These are phyloP conservation scores for Umbelopsis isabellina DNA, from an alignment of 192 early-diverging fungal genomes.

Conservation along the genomic window DNA sequence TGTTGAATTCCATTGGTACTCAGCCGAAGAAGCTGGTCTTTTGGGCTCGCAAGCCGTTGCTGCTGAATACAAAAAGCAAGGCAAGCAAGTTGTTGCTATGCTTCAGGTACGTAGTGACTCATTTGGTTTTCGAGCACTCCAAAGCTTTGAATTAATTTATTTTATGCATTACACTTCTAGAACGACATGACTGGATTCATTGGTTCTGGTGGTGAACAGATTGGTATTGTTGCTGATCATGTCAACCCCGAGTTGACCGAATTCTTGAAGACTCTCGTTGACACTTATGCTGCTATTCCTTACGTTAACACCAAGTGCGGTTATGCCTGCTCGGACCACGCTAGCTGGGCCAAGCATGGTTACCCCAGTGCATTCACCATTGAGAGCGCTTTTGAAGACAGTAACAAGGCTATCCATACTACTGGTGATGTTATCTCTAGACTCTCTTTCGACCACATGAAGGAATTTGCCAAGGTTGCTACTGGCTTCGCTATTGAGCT, in stretches of 20 bases:
- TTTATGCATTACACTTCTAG: constrained; percentile 28
- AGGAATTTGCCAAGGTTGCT: constrained; percentile 82
- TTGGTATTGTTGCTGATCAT: constrained; percentile 86
- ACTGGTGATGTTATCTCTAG: constrained; percentile 74
- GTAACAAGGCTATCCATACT: constrained; percentile 87
- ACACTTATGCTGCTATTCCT: constrained; percentile 68
- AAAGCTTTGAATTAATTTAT: background rate
- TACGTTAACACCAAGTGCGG: constrained; percentile 82
- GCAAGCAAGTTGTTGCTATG: constrained; percentile 70
- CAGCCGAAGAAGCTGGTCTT: constrained; percentile 88
- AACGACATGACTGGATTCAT: constrained; percentile 95
- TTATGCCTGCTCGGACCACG: constrained; percentile 84
- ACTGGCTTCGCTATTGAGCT: constrained; percentile 89
- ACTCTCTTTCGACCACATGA: constrained; percentile 87
- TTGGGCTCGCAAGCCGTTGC: constrained; percentile 89
- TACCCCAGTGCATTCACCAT: constrained; percentile 85
- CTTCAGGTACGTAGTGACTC: constrained; percentile 60
- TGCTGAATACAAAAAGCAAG: constrained; percentile 61
- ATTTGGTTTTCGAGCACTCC: background rate
- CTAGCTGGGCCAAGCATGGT: constrained; percentile 88
- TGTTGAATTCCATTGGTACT: constrained; percentile 98
- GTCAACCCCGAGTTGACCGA: constrained; percentile 64
- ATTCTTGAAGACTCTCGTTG: constrained; percentile 60
- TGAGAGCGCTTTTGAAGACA: constrained; percentile 70
- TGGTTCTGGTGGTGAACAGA: constrained; percentile 58